Evolutionary conservation across 352 stramenopile genomes (phyloP), one percentile per base, ranked within the genome.

Genomic region (Pythium brachiatum): DNA sequence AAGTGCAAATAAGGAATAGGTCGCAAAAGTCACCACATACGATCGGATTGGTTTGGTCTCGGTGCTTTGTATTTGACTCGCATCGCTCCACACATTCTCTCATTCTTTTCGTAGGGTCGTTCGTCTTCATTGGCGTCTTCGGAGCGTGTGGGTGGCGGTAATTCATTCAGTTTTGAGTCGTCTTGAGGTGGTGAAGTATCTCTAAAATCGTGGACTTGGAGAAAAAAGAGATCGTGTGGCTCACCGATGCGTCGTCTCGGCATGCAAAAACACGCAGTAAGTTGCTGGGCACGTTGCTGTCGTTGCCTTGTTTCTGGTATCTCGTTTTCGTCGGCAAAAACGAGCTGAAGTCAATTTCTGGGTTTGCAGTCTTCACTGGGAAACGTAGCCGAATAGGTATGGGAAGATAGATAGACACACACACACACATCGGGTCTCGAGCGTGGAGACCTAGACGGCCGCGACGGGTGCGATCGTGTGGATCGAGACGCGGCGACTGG

Each of bases 381-480:
- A 48, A 27, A 25, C 20, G 20, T 27, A 26, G n/a, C 18, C 7
- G 16, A 7, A 21, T 27, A 16, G 13, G 15, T 9, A 23, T 23
- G 20, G 41, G 36, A 18, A 46, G 11, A 46, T 18, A 9, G 29
- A 48, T 27, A 48, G 18, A 48, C 41, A 16, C 41, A 48, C 18
- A 48, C 29, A 34, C 18, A 21, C 0, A 48, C 51, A 53, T 60
- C 13, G 52, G 9, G 15, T 56, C 21, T 25, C 34, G 44, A 46
- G 34, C 11, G 41, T 23, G 12, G 27, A 25, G 23, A 12, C 21
- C 20, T 36, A 48, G 43, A 15, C 25, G 13, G 39, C 62, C 2
- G 62, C 62, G 55, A 68, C 59, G 3, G 62, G 55, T 7, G 62
- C 62, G 39, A 68, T 57, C 21, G 62, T 56, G 29, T 63, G 54